phyloP scores from a whole-genome alignment of 495 filamentous ascomycete species.

The Talaromyces borbonicus region DNA sequence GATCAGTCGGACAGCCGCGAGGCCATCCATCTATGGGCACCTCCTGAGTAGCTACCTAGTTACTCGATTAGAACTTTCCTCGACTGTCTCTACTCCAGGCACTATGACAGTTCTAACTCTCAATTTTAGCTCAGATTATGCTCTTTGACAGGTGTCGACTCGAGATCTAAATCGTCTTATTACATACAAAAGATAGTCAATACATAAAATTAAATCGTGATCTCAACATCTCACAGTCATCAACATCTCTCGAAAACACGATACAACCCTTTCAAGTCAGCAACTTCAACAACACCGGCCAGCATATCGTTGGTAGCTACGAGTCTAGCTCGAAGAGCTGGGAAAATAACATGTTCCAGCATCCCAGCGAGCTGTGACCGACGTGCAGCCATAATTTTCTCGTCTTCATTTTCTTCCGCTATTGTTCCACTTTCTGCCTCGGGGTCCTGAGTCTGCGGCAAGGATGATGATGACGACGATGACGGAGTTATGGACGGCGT shows the following conservation, averaged over 20 bases:
- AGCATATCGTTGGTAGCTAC: slow-evolving; percentile 76
- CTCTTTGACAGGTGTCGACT: too few species aligned
- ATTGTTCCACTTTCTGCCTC: slow-evolving; percentile 9
- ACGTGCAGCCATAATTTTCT: slow-evolving; percentile 27
- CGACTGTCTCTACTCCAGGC: too few species aligned
- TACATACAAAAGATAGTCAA: not conserved
- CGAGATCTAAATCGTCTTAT: not conserved
- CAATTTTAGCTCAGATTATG: too few species aligned
- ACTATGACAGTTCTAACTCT: too few species aligned
- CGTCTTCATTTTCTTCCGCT: slow-evolving; percentile 18
- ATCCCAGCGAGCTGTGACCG: slow-evolving; percentile 56
- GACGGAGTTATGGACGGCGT: slow-evolving; percentile 28
- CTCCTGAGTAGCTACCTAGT: too few species aligned
- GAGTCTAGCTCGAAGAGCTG: slow-evolving; percentile 71
- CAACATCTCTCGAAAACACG: slow-evolving; percentile 95
- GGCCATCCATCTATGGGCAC: too few species aligned
- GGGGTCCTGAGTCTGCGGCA: slow-evolving; percentile 1
- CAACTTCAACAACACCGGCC: slow-evolving; percentile 76
- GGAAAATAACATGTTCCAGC: slow-evolving; percentile 81
- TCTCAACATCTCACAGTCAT: slow-evolving; percentile 11
- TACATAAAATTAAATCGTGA: not conserved
- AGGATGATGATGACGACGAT: not conserved
- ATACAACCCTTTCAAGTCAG: slow-evolving; percentile 90
- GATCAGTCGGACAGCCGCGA: too few species aligned
- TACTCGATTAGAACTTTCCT: too few species aligned